phyloP scores from a whole-genome alignment of 805 yeast genomes.

The Saturnispora hagleri region DNA sequence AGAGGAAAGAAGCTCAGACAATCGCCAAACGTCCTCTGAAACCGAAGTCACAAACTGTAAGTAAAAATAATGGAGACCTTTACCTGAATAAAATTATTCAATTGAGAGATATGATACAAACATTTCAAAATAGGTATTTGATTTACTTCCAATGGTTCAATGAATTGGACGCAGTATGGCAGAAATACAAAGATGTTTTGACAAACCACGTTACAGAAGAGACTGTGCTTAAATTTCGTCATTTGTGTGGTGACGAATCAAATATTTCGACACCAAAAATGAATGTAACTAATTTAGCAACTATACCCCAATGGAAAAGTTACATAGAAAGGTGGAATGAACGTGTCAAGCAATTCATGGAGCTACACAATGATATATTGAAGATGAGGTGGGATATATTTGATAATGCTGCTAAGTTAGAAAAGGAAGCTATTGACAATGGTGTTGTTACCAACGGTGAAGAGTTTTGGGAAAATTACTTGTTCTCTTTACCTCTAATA shows the following conservation, averaged over 20 bases:
- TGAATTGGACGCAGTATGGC: conserved; percentile 3
- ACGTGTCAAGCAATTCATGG: background rate
- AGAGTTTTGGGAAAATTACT: conserved; percentile 4
- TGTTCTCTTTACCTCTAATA: background rate
- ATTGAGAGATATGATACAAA: background rate
- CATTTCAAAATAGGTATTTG: conserved; percentile 1
- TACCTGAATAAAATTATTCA: background rate
- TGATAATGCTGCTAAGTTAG: background rate
- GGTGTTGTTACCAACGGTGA: conserved; percentile 1
- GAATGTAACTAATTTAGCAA: background rate
- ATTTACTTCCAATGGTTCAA: conserved; percentile 4
- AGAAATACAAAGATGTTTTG: conserved; percentile 1
- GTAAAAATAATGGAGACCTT: background rate
- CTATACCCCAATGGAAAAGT: background rate
- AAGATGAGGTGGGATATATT: conserved; percentile 6
- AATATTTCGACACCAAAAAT: background rate
- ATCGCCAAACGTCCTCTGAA: background rate
- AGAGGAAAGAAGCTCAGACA: background rate
- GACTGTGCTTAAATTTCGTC: background rate
- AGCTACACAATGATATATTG: conserved; percentile 1
- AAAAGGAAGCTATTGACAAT: background rate
- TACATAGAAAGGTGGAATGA: conserved; percentile 6
- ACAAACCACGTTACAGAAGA: background rate
- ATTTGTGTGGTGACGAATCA: background rate
- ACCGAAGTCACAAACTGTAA: background rate